phyloP scores from a whole-genome alignment of 2,329 filamentous ascomycete genomes.

The Aureobasidium sp. region DNA sequence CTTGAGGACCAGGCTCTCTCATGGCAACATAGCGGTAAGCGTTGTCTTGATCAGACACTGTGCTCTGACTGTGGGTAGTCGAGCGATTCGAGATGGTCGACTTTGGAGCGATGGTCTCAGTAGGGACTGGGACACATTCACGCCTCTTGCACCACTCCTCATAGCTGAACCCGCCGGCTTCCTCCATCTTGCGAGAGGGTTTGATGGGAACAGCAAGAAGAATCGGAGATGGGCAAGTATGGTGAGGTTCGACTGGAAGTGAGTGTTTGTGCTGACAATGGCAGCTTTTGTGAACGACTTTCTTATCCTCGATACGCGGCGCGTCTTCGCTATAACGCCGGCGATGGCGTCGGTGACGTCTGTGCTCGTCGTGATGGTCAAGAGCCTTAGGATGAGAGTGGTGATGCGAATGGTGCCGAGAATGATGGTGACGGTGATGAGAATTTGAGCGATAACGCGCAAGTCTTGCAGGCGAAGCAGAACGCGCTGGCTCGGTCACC shows the following conservation, averaged over 20 bases:
- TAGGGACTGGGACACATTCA: not conserved
- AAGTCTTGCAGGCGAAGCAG: not conserved
- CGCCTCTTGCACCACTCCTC: constrained; percentile 10
- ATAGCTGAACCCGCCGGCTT: constrained; percentile 7
- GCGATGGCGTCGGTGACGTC: not conserved
- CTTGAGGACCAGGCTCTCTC: constrained; percentile 11
- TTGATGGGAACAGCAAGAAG: not conserved
- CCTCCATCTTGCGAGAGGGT: not conserved
- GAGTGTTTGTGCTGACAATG: not conserved
- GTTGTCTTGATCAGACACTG: constrained; percentile 2
- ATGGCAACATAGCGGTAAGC: constrained; percentile 12
- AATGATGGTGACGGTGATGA: not conserved
- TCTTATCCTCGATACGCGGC: not conserved
- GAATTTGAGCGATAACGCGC: not conserved
- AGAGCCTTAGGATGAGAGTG: not conserved
- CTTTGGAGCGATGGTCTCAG: constrained; percentile 7
- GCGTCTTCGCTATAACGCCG: not conserved
- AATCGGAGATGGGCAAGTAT: not conserved
- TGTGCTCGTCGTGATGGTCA: not conserved
- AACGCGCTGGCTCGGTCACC: not conserved
- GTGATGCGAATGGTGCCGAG: not conserved
- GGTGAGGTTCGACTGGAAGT: not conserved
- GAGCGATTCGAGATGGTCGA: not conserved
- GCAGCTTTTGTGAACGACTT: not conserved
- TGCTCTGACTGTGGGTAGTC: not conserved